Conservation (phyloP, 1,139 yeast species). For the Pichia sp. region DNA sequence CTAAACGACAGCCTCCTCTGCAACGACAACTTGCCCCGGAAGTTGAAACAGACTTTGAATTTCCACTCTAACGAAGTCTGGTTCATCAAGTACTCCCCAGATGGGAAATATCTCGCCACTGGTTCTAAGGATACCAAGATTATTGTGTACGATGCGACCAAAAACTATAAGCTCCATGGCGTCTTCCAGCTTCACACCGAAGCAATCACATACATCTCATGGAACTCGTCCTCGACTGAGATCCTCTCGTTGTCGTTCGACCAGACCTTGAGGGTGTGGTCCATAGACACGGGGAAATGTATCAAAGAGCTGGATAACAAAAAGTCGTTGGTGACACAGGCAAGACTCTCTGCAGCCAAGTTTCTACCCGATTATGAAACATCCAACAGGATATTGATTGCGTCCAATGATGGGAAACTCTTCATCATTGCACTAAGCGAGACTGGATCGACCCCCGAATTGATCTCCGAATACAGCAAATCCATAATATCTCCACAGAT, state of each 20-base stretch:
- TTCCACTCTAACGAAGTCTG: conserved; percentile 77
- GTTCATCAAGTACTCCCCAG: conserved; percentile 74
- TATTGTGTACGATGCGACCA: conserved; percentile 59
- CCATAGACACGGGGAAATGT: conserved; percentile 33
- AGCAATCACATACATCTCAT: conserved; percentile 63
- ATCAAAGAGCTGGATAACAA: conserved; percentile 11
- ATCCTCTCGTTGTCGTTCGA: conserved; percentile 68
- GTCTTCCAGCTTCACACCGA: conserved; percentile 46
- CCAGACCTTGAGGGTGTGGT: conserved; percentile 64
- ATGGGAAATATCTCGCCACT: conserved; percentile 70
- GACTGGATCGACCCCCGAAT: background rate
- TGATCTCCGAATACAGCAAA: conserved; percentile 5
- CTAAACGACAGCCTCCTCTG: conserved; percentile 4
- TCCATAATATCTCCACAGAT: conserved; percentile 15
- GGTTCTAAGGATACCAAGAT: conserved; percentile 69
- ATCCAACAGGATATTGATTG: conserved; percentile 13
- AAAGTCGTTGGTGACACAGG: conserved; percentile 2
- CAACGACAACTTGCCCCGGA: conserved; percentile 43
- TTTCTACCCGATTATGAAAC: conserved; percentile 11
- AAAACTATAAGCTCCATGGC: conserved; percentile 44
- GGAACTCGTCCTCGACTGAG: conserved; percentile 71
- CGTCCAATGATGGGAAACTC: conserved; percentile 19
- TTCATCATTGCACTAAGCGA: conserved; percentile 6
- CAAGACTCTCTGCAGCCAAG: conserved; percentile 12
- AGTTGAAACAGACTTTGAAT: conserved; percentile 35